These are phyloP conservation scores for Ochetophila trinervis DNA, from an alignment of 306 rosid species.

Conservation along the genomic window DNA sequence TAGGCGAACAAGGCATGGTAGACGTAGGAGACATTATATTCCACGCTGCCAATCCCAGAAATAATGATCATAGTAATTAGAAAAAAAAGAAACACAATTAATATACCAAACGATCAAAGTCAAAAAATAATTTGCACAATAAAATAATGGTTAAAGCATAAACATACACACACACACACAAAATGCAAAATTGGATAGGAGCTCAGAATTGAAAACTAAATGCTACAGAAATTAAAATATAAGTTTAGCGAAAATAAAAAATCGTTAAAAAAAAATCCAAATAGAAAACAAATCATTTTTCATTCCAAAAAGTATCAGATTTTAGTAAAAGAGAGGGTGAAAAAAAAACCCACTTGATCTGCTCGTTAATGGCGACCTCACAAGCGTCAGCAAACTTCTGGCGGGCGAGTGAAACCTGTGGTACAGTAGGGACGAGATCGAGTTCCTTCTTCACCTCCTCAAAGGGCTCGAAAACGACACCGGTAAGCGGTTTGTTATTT, in stretches of 20 bases:
- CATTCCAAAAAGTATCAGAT: not conserved
- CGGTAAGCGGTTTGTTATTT: conserved; percentile 49
- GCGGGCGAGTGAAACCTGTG: conserved; percentile 79
- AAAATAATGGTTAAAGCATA: not conserved
- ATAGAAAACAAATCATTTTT: not conserved
- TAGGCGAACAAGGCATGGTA: conserved; percentile 96
- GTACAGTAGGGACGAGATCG: conserved; percentile 69
- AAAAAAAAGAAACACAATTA: not conserved
- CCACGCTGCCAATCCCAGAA: conserved; percentile 57
- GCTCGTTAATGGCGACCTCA: conserved; percentile 88
- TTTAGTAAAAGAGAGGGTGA: not conserved
- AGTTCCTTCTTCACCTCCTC: conserved; percentile 94
- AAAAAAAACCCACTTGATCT: conserved; percentile 63
- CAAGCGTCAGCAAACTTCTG: conserved; percentile 49
- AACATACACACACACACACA: not conserved
- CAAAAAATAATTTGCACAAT: not conserved
- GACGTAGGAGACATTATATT: conserved; percentile 87
- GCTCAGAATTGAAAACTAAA: not conserved
- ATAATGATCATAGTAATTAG: not conserved
- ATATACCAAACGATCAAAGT: not conserved
- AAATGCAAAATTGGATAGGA: not conserved
- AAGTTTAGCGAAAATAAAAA: not conserved
- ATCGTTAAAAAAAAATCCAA: not conserved
- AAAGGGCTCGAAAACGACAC: conserved; percentile 88
- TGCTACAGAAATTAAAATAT: too few species aligned